Evolutionary conservation across 2,329 filamentous ascomycete genomes (phyloP).

Genomic region (Dothistroma septosporum): DNA sequence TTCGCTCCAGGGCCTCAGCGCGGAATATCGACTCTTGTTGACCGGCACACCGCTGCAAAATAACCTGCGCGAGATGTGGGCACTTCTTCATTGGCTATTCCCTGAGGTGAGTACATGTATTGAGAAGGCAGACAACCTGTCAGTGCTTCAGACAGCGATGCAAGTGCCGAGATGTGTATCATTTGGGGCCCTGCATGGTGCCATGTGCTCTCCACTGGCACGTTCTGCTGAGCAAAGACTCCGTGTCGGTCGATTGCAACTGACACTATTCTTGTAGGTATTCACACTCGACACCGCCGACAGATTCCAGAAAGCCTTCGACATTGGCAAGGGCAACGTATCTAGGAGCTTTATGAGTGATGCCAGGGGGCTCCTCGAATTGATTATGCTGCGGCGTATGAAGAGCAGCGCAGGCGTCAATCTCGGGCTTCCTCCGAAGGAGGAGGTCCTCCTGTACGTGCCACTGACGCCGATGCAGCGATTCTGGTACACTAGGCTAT

Average conservation of each 20-base stretch:
- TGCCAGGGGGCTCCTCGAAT: conserved; percentile 50
- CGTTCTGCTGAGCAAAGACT: no score
- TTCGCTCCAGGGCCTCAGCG: conserved; percentile 41
- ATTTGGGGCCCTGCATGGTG: no score
- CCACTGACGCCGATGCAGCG: conserved; percentile 57
- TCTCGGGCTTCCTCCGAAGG: conserved; percentile 54
- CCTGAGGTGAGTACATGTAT: conserved; percentile 38
- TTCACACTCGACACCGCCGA: conserved; percentile 50
- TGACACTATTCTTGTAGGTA: conserved; percentile 30
- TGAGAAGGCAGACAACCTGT: no score
- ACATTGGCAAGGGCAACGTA: conserved; percentile 52
- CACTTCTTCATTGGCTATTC: conserved; percentile 55
- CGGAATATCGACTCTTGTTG: conserved; percentile 49
- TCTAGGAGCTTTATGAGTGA: conserved; percentile 52
- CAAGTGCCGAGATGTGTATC: no score
- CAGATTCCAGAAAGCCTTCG: conserved; percentile 54
- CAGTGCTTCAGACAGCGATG: no score
- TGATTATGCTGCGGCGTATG: conserved; percentile 58
- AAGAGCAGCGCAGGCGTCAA: conserved; percentile 54
- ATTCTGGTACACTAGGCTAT: conserved; percentile 55
- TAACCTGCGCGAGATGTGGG: conserved; percentile 56
- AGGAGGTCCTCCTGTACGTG: conserved; percentile 55
- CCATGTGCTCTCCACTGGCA: no score
- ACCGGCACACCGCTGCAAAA: conserved; percentile 58
- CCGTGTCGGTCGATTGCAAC: no score